Evolutionary conservation across 75 land plant species (phyloP).

Genomic region (Pinus tabuliformis): DNA sequence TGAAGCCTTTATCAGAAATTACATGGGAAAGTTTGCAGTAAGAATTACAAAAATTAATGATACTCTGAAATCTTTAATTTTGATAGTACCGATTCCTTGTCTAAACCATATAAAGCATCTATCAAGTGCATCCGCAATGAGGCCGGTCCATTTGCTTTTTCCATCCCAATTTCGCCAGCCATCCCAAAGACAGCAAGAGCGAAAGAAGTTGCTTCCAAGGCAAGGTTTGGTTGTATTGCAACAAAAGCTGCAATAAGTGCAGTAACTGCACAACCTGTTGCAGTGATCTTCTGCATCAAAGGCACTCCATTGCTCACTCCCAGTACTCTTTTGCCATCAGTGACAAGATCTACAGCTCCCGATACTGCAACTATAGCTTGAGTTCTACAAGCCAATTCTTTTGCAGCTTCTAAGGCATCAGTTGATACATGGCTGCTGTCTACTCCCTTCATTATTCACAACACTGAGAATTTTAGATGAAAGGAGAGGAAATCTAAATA

Average conservation of each 20-base stretch:
- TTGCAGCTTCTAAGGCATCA: constrained; percentile 88
- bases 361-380: constrained; percentile 86
- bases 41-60: too few species aligned
- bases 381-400: constrained; percentile 49
- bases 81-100: constrained; percentile 45
- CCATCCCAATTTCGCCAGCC: constrained; percentile 82
- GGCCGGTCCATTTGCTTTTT: constrained; percentile 77
- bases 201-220: constrained; percentile 71
- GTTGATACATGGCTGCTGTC: constrained; percentile 73
- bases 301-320: constrained; percentile 84
- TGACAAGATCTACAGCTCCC: constrained; percentile 84
- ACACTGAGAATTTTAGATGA: not conserved
- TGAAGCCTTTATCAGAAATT: too few species aligned
- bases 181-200: constrained; percentile 85
- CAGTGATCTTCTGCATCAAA: constrained; percentile 90
- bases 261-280: constrained; percentile 91
- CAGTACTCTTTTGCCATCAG: constrained; percentile 69
- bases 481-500: constrained; percentile 3
- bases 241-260: constrained; percentile 91
- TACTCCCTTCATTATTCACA: constrained; percentile 51
- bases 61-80: constrained; percentile 27
- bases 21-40: too few species aligned
- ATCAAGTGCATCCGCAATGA: constrained; percentile 85
- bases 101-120: constrained; percentile 72
- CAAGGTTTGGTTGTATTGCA: constrained; percentile 50